Evolutionary conservation across 2,329 filamentous ascomycete genomes (phyloP).

Genomic region (Sclerotinia minor): DNA sequence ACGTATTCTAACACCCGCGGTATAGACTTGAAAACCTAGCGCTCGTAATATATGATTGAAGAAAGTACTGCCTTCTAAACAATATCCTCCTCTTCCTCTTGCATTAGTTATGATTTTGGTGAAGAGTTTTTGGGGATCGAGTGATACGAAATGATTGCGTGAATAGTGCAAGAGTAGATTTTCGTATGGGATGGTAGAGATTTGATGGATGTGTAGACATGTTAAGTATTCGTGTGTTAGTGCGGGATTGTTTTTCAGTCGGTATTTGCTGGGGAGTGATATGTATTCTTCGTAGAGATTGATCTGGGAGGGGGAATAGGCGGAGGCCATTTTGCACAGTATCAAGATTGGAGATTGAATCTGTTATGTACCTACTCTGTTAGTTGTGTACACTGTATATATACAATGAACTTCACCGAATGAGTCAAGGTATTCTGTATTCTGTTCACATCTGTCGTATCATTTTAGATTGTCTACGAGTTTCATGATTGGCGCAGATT

Average conservation of each 20-base stretch:
- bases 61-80: constrained; percentile 58
- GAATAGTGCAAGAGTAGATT: constrained; percentile 39
- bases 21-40: constrained; percentile 56
- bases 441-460: neutral
- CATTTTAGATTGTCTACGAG: too few relatives aligned
- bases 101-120: constrained; percentile 35
- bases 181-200: constrained; percentile 36
- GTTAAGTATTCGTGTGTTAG: constrained; percentile 34
- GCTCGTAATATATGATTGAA: constrained; percentile 54
- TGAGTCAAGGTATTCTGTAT: neutral
- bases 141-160: constrained; percentile 25
- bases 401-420: neutral
- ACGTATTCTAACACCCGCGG: constrained; percentile 47
- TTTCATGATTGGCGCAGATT: neutral
- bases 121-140: constrained; percentile 36
- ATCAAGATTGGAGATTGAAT: neutral
- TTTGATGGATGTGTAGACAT: constrained; percentile 34
- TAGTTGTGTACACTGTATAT: neutral
- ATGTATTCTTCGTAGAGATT: constrained; percentile 33
- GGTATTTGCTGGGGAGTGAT: constrained; percentile 32
- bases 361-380: too few relatives aligned
- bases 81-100: constrained; percentile 56
- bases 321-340: constrained; percentile 25
- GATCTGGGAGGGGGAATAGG: constrained; percentile 33
- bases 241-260: constrained; percentile 24